Percentiles rank a stretch among this genome's conserved stretches.
phyloP scores from a whole-genome alignment of 345 rosid genomes.

The Pseudoturritis turrita region DNA sequence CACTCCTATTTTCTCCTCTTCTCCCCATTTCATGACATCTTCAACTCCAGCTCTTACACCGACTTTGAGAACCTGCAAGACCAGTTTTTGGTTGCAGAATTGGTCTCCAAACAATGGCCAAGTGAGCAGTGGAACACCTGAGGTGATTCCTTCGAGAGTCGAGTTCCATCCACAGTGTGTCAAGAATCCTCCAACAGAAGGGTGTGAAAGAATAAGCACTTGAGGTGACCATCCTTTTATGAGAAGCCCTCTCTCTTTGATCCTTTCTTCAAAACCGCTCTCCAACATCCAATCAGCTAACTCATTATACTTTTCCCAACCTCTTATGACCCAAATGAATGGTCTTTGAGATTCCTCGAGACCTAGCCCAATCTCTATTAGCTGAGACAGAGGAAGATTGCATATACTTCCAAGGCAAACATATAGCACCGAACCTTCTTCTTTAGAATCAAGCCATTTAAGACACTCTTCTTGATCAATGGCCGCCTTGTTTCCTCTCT shows the following conservation, averaged over 20 bases:
- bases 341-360: conserved; percentile 37
- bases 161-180: conserved; percentile 61
- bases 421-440: conserved; percentile 31
- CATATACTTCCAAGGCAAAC: conserved; percentile 43
- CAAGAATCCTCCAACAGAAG: conserved; percentile 38
- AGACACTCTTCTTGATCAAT: conserved; percentile 19
- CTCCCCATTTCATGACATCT: conserved; percentile 4
- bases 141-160: conserved; percentile 36
- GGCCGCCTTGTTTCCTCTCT: conserved; percentile 32
- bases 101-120: conserved; percentile 42
- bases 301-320: conserved; percentile 14
- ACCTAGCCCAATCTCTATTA: conserved; percentile 41
- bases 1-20: conserved; percentile 33
- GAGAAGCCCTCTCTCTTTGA: conserved; percentile 34
- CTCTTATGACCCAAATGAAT: conserved; percentile 45
- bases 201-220: conserved; percentile 44
- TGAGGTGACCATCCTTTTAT: conserved; percentile 54
- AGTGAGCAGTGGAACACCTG: conserved; percentile 33
- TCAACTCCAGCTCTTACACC: conserved; percentile 39
- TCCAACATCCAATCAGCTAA: conserved; percentile 29
- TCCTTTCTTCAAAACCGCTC: conserved; percentile 33
- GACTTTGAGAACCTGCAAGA: conserved; percentile 30
- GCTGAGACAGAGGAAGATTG: conserved; percentile 24
- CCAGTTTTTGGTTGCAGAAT: conserved; percentile 34
- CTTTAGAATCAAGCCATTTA: conserved; percentile 38